A percentile compares a stretch with the other conserved stretches of the same genome.
These are phyloP conservation scores for Alternaria ethzedia DNA, from an alignment of 2,329 filamentous ascomycete species.

Conservation along the genomic window DNA sequence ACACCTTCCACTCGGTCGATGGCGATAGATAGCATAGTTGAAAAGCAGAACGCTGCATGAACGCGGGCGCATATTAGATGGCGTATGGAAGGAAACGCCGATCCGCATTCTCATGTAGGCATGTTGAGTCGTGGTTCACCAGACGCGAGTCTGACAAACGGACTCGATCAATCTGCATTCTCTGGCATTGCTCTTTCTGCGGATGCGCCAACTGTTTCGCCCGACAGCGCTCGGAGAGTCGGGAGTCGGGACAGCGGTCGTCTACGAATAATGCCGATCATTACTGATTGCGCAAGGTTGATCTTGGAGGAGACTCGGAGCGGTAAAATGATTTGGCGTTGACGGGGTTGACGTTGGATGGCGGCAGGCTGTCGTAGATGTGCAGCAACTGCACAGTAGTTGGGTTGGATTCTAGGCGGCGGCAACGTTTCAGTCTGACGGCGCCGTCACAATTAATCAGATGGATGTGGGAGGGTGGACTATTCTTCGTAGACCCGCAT, in stretches of 20 bases:
- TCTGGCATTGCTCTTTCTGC: constrained; percentile 2
- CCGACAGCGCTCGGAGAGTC: neutral
- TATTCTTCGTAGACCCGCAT: neutral
- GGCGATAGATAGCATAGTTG: constrained; percentile 50
- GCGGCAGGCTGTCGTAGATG: neutral
- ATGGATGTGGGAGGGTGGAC: neutral
- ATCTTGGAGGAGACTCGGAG: neutral
- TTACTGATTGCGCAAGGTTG: constrained; percentile 1
- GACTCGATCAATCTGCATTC: constrained; percentile 3
- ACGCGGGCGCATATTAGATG: neutral
- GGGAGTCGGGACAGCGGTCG: neutral
- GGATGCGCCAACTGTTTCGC: constrained; percentile 1
- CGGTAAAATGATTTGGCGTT: constrained; percentile 22
- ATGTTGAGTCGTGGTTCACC: neutral
- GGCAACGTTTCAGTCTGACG: neutral
- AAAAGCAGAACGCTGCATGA: constrained; percentile 46
- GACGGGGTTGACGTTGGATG: constrained; percentile 11
- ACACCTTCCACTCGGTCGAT: constrained; percentile 47
- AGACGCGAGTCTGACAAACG: constrained; percentile 2
- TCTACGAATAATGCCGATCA: neutral
- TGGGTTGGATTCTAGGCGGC: constrained; percentile 7
- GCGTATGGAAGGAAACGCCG: neutral
- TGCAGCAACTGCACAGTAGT: constrained; percentile 1
- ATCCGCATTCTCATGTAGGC: neutral
- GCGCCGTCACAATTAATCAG: neutral